phyloP scores from a whole-genome alignment of 371 early-diverging fungal species.

The Mucor racemosus region DNA sequence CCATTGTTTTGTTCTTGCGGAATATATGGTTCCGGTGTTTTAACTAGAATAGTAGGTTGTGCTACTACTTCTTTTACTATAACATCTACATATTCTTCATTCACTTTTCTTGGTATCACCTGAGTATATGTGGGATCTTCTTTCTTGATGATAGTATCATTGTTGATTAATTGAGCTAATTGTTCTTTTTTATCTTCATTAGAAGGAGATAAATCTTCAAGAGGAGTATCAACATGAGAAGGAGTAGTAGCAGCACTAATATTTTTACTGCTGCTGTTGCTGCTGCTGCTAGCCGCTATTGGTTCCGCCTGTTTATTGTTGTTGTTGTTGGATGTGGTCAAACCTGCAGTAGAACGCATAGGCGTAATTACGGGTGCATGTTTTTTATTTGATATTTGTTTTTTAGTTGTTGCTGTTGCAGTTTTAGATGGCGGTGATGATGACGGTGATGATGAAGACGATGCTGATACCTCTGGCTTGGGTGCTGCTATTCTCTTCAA shows the following conservation, averaged over 20 bases:
- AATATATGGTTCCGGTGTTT: not conserved
- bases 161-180: not conserved
- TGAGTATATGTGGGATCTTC: not conserved
- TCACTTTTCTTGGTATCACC: constrained; percentile 2
- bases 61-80: not conserved
- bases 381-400: not conserved
- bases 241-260: not conserved
- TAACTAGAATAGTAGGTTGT: constrained; percentile 6
- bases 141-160: constrained; percentile 3
- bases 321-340: not conserved
- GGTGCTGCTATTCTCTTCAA: not conserved
- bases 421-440: not conserved
- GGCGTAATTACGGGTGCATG: constrained; percentile 1
- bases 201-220: not conserved
- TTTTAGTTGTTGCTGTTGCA: not conserved
- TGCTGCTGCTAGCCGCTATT: not conserved
- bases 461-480: not conserved
- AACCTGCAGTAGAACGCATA: constrained; percentile 3
- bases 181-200: not conserved
- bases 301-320: not conserved
- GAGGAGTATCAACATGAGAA: not conserved
- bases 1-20: not conserved
- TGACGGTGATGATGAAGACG: not conserved
- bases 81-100: constrained; percentile 3
- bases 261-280: not conserved